Percentiles rank a stretch among this genome's conserved stretches.
phyloP scores from a whole-genome alignment of 352 stramenopile species.

The Globisporangium emineosum region DNA sequence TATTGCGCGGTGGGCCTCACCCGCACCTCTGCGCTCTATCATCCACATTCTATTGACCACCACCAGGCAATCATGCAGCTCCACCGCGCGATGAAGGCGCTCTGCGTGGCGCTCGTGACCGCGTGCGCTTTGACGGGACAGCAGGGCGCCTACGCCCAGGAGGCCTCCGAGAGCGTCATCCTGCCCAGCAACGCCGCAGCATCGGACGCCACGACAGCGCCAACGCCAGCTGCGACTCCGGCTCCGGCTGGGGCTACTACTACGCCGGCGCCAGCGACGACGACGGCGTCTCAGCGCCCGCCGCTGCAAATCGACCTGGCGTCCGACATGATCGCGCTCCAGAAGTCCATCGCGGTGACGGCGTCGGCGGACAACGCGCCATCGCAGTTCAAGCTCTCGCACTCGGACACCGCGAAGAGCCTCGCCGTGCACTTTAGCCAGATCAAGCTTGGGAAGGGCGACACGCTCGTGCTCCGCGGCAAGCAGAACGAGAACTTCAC shows the following conservation, averaged over 20 bases:
- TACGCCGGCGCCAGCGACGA: background rate
- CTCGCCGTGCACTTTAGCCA: slow-evolving; percentile 20
- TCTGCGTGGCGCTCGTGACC: slow-evolving; percentile 7
- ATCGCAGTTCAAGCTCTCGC: slow-evolving; percentile 11
- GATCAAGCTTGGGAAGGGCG: slow-evolving; percentile 13
- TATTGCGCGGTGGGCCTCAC: background rate
- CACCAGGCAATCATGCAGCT: background rate
- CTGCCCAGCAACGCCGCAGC: background rate
- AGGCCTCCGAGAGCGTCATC: slow-evolving; percentile 16
- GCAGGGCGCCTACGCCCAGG: background rate
- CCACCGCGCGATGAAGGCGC: background rate
- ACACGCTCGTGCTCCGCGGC: slow-evolving; percentile 20
- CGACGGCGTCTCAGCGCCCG: background rate
- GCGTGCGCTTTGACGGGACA: background rate
- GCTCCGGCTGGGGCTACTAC: background rate
- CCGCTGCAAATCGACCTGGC: slow-evolving; percentile 16
- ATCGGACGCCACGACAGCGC: background rate
- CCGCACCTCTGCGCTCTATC: background rate
- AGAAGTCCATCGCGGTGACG: slow-evolving; percentile 13
- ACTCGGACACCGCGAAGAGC: slow-evolving; percentile 14
- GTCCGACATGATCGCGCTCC: slow-evolving; percentile 13
- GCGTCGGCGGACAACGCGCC: slow-evolving; percentile 2
- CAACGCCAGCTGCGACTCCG: no score
- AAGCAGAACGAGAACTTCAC: slow-evolving; percentile 20
- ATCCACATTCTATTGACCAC: background rate